These are phyloP conservation scores for Ramalina peruviana DNA, from an alignment of 495 filamentous ascomycete genomes.

Conservation along the genomic window DNA sequence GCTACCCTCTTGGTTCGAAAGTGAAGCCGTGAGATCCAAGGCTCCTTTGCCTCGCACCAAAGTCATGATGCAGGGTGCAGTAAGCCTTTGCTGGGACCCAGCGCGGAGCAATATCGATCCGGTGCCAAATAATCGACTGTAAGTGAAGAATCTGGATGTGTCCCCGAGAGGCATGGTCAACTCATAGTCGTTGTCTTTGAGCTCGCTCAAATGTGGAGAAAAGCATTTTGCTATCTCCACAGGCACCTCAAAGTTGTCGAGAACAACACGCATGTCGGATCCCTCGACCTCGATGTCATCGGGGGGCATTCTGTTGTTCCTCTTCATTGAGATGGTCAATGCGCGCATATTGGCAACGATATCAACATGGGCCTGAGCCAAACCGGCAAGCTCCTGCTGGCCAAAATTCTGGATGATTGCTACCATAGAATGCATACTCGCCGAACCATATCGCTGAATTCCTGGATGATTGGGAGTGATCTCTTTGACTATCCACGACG, in stretches of 20 bases:
- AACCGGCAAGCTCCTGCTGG: conserved; percentile 30
- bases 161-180: conserved; percentile 66
- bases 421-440: conserved; percentile 30
- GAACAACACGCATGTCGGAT: conserved; percentile 60
- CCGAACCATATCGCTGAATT: conserved; percentile 30
- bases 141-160: conserved; percentile 53
- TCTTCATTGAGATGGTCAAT: conserved; percentile 65
- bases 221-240: conserved; percentile 52
- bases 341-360: conserved; percentile 52
- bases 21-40: conserved; percentile 48
- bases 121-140: conserved; percentile 56
- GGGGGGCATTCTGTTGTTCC: conserved; percentile 59
- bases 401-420: conserved; percentile 33
- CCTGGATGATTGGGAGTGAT: conserved; percentile 44
- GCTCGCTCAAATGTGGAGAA: conserved; percentile 42
- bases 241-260: conserved; percentile 55
- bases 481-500: conserved; percentile 63
- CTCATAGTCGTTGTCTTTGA: conserved; percentile 27
- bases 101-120: conserved; percentile 56
- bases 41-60: conserved; percentile 54
- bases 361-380: conserved; percentile 38
- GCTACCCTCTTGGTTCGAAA: conserved; percentile 62
- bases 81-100: conserved; percentile 44
- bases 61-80: conserved; percentile 58
- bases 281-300: conserved; percentile 44